Conservation (phyloP, 257 asterid genomes). For the Solanum piurae region DNA sequence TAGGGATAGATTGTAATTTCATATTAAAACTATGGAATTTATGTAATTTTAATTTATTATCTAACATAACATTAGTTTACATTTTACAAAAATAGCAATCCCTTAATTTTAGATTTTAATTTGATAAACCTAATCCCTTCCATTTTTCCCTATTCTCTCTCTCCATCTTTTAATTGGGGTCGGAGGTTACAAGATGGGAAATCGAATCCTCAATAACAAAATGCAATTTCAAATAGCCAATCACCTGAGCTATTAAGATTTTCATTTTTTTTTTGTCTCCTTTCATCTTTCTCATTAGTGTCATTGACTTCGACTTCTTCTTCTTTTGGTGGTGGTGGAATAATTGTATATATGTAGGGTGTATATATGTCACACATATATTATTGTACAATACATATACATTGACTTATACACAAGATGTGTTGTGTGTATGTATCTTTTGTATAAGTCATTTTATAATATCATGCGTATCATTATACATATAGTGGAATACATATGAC, state of each 20-base stretch:
- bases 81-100: background rate
- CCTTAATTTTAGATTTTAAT: too few relatives aligned
- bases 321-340: background rate
- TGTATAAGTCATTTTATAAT: too few relatives aligned
- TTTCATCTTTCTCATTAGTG: background rate
- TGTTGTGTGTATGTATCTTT: background rate
- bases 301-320: background rate
- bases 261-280: background rate
- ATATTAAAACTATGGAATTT: too few relatives aligned
- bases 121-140: background rate
- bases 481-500: too few relatives aligned
- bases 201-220: rapidly evolving
- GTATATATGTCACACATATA: too few relatives aligned
- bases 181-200: too few relatives aligned
- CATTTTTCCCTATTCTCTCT: background rate
- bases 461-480: too few relatives aligned
- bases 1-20: too few relatives aligned
- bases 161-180: rapidly evolving
- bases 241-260: rapidly evolving
- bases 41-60: too few relatives aligned
- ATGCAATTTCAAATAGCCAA: background rate
- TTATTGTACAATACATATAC: background rate
- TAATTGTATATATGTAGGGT: background rate
- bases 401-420: background rate
- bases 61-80: background rate